Conservation (phyloP, 208 protist species). For the Trypanosoma caninum region DNA sequence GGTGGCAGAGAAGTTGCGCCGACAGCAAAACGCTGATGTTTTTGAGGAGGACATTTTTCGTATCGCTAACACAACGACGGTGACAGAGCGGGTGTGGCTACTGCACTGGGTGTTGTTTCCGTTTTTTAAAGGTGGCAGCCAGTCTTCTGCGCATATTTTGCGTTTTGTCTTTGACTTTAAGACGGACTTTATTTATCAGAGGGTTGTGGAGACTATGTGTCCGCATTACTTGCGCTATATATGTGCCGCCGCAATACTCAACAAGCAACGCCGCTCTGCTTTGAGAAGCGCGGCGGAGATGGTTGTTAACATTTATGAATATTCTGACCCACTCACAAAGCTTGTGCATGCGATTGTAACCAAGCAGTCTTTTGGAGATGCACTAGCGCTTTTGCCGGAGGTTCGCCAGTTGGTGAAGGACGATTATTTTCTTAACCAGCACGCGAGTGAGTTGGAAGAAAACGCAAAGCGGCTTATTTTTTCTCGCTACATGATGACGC, state of each 20-base stretch:
- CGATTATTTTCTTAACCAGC: slow-evolving; percentile 85
- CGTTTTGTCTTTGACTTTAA: slow-evolving; percentile 82
- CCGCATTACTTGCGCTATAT: slow-evolving; percentile 91
- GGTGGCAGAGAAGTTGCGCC: slow-evolving; percentile 65
- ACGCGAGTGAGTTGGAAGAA: slow-evolving; percentile 67
- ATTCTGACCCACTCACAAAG: slow-evolving; percentile 84
- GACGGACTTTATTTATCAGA: slow-evolving; percentile 67
- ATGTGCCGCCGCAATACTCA: slow-evolving; percentile 80
- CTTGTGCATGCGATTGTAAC: slow-evolving; percentile 67
- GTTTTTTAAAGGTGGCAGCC: slow-evolving; percentile 88
- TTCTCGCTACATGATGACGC: slow-evolving; percentile 79
- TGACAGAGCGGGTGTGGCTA: slow-evolving; percentile 78
- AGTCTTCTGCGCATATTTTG: slow-evolving; percentile 75
- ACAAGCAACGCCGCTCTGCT: slow-evolving; percentile 67
- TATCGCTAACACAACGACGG: slow-evolving; percentile 50
- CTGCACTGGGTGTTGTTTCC: slow-evolving; percentile 91
- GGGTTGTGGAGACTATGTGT: slow-evolving; percentile 83
- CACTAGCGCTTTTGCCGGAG: slow-evolving; percentile 69
- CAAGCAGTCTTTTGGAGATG: slow-evolving; percentile 71
- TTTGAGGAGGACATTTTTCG: slow-evolving; percentile 67
- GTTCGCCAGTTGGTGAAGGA: slow-evolving; percentile 48
- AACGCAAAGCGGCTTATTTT: slow-evolving; percentile 85
- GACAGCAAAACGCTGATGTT: slow-evolving; percentile 54
- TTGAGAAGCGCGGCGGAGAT: slow-evolving; percentile 61
- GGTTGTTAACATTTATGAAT: slow-evolving; percentile 76